Conservation (phyloP, 177 flowering plant genomes). For the Telopea speciosissima region DNA sequence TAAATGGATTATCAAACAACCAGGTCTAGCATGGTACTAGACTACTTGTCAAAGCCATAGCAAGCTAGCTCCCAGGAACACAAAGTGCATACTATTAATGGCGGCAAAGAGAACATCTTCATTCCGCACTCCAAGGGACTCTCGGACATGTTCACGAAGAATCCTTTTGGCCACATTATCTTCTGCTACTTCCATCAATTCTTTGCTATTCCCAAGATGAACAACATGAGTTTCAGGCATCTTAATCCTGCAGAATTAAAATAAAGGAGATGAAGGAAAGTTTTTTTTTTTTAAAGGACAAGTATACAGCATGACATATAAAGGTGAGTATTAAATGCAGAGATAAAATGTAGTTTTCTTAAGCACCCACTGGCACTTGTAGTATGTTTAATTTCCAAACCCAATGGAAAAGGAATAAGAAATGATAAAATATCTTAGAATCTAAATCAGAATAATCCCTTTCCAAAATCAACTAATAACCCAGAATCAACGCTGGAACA, state of each 20-base stretch:
- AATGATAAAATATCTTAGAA: too few species aligned
- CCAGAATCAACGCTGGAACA: too few species aligned
- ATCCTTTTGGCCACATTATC: constrained; percentile 81
- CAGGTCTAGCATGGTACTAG: neutral
- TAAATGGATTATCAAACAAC: constrained; percentile 8
- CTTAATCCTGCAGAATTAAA: constrained; percentile 49
- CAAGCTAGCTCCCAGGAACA: constrained; percentile 1
- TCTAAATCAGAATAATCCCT: too few species aligned
- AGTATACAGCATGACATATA: too few species aligned
- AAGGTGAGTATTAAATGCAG: too few species aligned
- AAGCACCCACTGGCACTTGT: too few species aligned
- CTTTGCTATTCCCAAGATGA: constrained; percentile 97
- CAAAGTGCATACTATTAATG: constrained; percentile 66
- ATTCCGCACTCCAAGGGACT: constrained; percentile 76
- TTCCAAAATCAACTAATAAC: too few species aligned
- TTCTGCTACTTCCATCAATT: constrained; percentile 92
- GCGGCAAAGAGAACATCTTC: constrained; percentile 89
- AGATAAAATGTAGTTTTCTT: too few species aligned
- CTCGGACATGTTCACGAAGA: constrained; percentile 87
- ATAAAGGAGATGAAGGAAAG: neutral
- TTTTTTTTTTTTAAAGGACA: too few species aligned
- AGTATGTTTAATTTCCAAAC: too few species aligned
- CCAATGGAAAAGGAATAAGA: too few species aligned
- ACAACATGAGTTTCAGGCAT: constrained; percentile 97
- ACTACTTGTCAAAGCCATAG: neutral